These are phyloP conservation scores for Ophiostoma novo-ulmi DNA, from an alignment of 2,329 filamentous ascomycete genomes.

Conservation along the genomic window DNA sequence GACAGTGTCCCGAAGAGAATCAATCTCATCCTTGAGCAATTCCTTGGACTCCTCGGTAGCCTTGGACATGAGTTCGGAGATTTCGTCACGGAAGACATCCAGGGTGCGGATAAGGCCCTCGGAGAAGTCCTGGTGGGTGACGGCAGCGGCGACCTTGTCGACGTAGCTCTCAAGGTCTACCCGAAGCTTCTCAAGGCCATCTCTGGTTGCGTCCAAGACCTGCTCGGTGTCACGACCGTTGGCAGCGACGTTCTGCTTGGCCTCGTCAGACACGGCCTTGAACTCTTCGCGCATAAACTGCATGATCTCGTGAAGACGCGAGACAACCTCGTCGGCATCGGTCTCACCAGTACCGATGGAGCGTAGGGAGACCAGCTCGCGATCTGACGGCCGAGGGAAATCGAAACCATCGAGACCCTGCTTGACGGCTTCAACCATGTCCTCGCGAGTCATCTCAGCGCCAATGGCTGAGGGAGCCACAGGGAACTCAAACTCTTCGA, in stretches of 20 bases:
- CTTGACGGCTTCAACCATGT: constrained; percentile 60
- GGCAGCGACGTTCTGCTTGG: constrained; percentile 72
- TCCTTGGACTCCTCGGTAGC: constrained; percentile 53
- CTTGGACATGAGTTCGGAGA: constrained; percentile 55
- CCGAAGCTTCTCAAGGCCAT: constrained; percentile 76
- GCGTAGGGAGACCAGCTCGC: constrained; percentile 34
- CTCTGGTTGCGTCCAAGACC: constrained; percentile 79
- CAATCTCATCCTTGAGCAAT: constrained; percentile 74
- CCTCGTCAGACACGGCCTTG: constrained; percentile 54
- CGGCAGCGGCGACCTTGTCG: constrained; percentile 62
- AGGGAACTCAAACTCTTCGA: constrained; percentile 78
- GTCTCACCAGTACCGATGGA: constrained; percentile 32
- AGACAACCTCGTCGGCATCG: constrained; percentile 46
- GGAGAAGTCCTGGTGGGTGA: constrained; percentile 72
- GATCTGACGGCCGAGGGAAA: constrained; percentile 35
- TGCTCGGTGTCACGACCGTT: constrained; percentile 81
- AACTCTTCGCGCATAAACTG: constrained; percentile 56
- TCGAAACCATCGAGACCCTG: constrained; percentile 53
- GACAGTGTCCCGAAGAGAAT: constrained; percentile 72
- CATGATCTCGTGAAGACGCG: constrained; percentile 61
- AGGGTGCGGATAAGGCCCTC: constrained; percentile 61
- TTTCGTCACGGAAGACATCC: constrained; percentile 61
- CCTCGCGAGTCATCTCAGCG: constrained; percentile 53
- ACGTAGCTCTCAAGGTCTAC: constrained; percentile 77
- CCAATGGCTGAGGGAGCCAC: constrained; percentile 52